Base-by-base conservation (phyloP, 176 grass and related monocot species). In the Carex cristatella region DNA sequence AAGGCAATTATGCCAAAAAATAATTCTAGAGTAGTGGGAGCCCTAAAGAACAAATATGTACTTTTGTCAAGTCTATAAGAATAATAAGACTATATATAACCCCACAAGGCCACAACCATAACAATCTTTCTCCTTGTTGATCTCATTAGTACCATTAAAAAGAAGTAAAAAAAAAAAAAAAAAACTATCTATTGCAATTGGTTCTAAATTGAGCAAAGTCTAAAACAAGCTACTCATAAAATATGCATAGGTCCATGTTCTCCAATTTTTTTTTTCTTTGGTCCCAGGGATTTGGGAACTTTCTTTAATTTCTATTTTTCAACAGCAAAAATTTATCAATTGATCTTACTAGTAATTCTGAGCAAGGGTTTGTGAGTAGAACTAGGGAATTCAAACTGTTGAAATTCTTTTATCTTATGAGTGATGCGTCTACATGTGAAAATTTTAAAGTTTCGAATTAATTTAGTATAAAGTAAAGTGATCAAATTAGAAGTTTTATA, bases 201-300 rank as follows among this genome's bases (percentile, higher is more conserved):
- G 56, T 65, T 86, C 33, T 69, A 63, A 58, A 61, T 15, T 42
- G 23, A 70, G 85, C 46, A 86, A 87, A 74, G 30, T 40, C 2
- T 58, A 82, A 61, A 86, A 65, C 69, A 32, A 79, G 70, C 58
- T 0, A 81, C 11, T 44, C 2, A 23, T 60, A 63, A 42, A 61
- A 81, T 63, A 79, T 53, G 59, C 42, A 54, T 78, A 66, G 74
- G 48, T 32, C 13, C 28, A 55, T 86, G 59, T 79, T 56, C 13
- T 58, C 65, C 40, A 5, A 13, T 38, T 37, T 19, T 13, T 42
- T 18, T 74, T 74, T 31, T 54, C 19, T 19, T 42, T 69, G 13
- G 33, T 10, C 4, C 33, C 33, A 69, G 1, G 9, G 60, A 38
- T 19, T 70, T 70, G 42, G 67, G 37, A n/a, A 44, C 9, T 44